Evolutionary conservation across 805 yeast genomes (phyloP).

Genomic region (Soucietia sequanensis): DNA sequence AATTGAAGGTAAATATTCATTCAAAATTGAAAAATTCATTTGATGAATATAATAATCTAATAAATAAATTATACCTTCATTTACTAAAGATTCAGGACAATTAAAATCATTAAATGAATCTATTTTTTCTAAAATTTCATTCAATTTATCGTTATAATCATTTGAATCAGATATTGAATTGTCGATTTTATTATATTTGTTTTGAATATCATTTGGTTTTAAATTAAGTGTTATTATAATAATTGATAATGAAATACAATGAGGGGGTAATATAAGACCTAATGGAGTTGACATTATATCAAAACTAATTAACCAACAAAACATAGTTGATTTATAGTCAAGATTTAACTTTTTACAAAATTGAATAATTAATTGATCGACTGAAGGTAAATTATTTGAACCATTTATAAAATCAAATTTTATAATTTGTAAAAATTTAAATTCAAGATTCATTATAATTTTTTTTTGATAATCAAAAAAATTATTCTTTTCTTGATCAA

Average conservation of each 20-base stretch:
- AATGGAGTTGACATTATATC: slow-evolving; percentile 73
- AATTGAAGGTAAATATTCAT: slow-evolving; percentile 38
- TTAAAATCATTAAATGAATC: slow-evolving; percentile 36
- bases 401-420: slow-evolving; percentile 77
- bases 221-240: slow-evolving; percentile 59
- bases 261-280: slow-evolving; percentile 69
- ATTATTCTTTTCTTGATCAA: slow-evolving; percentile 29
- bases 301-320: slow-evolving; percentile 74
- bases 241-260: slow-evolving; percentile 68
- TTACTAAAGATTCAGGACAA: slow-evolving; percentile 43
- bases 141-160: slow-evolving; percentile 9
- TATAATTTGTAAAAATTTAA: slow-evolving; percentile 69
- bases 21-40: slow-evolving; percentile 50
- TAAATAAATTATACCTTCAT: slow-evolving; percentile 55
- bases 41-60: slow-evolving; percentile 61
- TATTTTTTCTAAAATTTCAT: slow-evolving; percentile 27
- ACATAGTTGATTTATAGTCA: slow-evolving; percentile 46
- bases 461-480: slow-evolving; percentile 54
- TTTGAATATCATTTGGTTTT: slow-evolving; percentile 28
- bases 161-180: slow-evolving; percentile 7
- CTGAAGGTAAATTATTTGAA: slow-evolving; percentile 37
- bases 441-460: slow-evolving; percentile 60
- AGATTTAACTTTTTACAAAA: slow-evolving; percentile 50
- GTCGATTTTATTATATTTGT: slow-evolving; percentile 19
- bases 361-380: slow-evolving; percentile 67